Base-by-base conservation (phyloP, 2,329 filamentous ascomycete species). In the Byssochlamys sp. region DNA sequence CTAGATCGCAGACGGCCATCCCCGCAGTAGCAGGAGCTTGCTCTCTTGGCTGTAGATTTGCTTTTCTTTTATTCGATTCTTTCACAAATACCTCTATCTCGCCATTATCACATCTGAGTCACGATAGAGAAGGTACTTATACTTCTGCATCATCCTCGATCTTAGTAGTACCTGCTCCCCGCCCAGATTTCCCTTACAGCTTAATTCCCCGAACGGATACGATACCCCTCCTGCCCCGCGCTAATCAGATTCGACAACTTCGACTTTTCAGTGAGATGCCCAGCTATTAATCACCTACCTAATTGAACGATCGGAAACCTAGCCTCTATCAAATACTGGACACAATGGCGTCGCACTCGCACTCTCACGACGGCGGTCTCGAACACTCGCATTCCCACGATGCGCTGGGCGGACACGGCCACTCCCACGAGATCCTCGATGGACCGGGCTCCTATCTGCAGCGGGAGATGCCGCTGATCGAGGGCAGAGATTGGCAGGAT, bases 391-490 rank as follows among this genome's bases (percentile, higher is more conserved):
- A 85, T 69, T 78, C 81, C 4, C 84, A 88, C 72, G 82, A 84
- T 64, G 75, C 78, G 61, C 79, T 81, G 60, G 81, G 80, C 56
- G 80, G 79, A 49, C 94, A 97, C 73, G 94, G 94, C 66, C 94
- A 99, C 78, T 89, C 87, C 1, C 94, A 97, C 73, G 94, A 97
- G 79, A 91, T 97, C 68, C 87, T 96, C 64, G 87, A 94, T 69
- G 92, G 92, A 0, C 94, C 94, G 0, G 94, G 94, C 51, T 95
- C 90, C 69, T 97, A 88, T 71, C 75, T 94, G 31, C 87, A 87
- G 54, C 86, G 94, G 14, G 94, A 97, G 77, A 91, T 95, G 89
- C 94, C 92, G 61, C 88, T 97, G 57, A 84, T 91, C 62, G 89
- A 96, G 65, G 91, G 91, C 10, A 83, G 92, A 56, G 82, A 91